Percentiles rank a stretch among this genome's conserved stretches.
Conservation (phyloP, 768 basidiomycete genomes). For the Leccinum uliginosum region DNA sequence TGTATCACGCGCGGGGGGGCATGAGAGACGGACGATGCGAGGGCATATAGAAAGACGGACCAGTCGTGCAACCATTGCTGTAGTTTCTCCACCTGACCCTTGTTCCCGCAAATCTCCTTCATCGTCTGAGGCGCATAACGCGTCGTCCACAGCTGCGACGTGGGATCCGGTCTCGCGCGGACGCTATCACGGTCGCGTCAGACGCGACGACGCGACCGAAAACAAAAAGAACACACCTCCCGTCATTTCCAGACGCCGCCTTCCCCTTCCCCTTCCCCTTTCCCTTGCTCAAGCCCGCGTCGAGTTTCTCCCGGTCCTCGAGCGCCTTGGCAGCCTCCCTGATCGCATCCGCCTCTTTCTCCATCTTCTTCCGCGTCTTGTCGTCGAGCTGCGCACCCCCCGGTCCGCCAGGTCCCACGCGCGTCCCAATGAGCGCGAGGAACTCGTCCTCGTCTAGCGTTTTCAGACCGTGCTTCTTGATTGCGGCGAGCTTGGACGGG, state of each 20-base stretch:
- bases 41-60: conserved; percentile 39
- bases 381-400: conserved; percentile 54
- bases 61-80: conserved; percentile 85
- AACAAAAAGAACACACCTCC: conserved; percentile 16
- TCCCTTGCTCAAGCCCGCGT: conserved; percentile 28
- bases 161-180: conserved; percentile 39
- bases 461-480: conserved; percentile 72
- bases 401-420: conserved; percentile 43
- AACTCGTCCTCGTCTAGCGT: conserved; percentile 88
- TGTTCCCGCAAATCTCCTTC: conserved; percentile 96
- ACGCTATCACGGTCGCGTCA: neutral
- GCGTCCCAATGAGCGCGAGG: conserved; percentile 71
- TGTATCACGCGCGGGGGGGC: conserved; percentile 25
- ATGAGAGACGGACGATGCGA: neutral
- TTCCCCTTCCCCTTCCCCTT: conserved; percentile 3
- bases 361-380: conserved; percentile 75
- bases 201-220: neutral
- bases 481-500: conserved; percentile 79
- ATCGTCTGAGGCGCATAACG: conserved; percentile 86
- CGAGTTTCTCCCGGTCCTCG: conserved; percentile 64
- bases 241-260: conserved; percentile 4
- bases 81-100: conserved; percentile 84
- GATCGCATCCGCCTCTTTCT: conserved; percentile 77
- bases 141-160: conserved; percentile 87
- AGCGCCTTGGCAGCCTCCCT: conserved; percentile 71